Evolutionary conservation across 352 stramenopile species (phyloP), one percentile per base, ranked within the genome.

Genomic region (Globisporangium irregulare): DNA sequence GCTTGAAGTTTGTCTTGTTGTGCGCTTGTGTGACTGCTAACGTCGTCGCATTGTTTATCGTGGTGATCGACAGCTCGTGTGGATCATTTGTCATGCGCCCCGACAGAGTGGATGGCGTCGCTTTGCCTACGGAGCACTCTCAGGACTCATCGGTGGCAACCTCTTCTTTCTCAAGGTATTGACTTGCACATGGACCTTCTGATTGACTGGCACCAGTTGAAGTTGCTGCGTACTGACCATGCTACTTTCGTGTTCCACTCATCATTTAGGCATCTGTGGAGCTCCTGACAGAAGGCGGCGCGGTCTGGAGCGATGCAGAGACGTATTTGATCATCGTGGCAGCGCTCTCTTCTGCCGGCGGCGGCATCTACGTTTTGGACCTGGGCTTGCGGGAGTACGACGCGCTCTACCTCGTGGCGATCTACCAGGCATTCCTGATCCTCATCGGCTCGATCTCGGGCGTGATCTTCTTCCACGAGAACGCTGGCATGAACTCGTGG

Each of bases 391-490:
- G 84, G 32, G 86, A 95, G 71, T 95, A 95, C 67, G 87, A 95
- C n/a, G 87, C 87, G 18, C 76, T 95, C 38, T 93, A 94, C 69
- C 73, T 95, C 58, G 87, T 95, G 14, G 84, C 87, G 5, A 93
- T 94, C 59, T 95, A 95, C 68, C 77, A 95, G 43, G 84, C 84
- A 36, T 92, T 93, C 67, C 71, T 95, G 46, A 95, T 95, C 58
- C 67, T 94, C 61, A 92, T 92, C 73, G 83, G 87, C 58, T 94
- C 87, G 59, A 77, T 95, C 69, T 93, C 84, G 3, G 87, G 87
- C 6, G 86, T 95, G 51, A 90, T 95, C 61, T 95, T 95, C 71
- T 95, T 95, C 76, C 84, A 93, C 66, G 87, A 95, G 78, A 92
- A 86, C 66, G 72, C 81, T 2, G 87, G 82, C 57, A 95, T 95